A percentile compares a stretch with the other conserved stretches of the same genome.
Evolutionary conservation across 208 protist species (phyloP).

Genomic region (Zelonia costaricensis): DNA sequence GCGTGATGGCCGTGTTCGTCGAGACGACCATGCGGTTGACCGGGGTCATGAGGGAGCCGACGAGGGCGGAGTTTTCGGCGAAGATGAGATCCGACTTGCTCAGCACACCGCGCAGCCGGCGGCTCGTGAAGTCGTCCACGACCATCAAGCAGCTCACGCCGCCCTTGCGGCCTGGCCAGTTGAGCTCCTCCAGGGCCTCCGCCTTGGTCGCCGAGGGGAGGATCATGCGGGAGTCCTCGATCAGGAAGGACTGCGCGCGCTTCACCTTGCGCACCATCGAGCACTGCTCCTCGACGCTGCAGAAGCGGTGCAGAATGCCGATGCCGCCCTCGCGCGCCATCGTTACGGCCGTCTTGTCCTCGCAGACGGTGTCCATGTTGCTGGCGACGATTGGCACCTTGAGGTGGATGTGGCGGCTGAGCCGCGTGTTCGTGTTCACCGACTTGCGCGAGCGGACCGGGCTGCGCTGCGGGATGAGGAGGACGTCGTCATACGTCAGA

Average conservation of each 20-base stretch:
- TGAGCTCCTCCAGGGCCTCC: conserved; percentile 59
- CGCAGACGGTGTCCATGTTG: conserved; percentile 94
- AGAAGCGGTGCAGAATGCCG: conserved; percentile 91
- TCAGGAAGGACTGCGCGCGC: conserved; percentile 89
- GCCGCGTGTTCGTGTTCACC: conserved; percentile 61
- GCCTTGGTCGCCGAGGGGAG: conserved; percentile 50
- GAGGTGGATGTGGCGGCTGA: conserved; percentile 76
- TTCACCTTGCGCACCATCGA: conserved; percentile 89
- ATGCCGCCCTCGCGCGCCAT: conserved; percentile 91
- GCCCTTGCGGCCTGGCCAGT: conserved; percentile 77
- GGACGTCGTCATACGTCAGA: conserved; percentile 91
- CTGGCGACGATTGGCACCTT: conserved; percentile 88
- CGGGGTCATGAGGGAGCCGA: conserved; percentile 76
- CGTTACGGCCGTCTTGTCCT: conserved; percentile 83
- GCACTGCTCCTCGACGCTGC: conserved; percentile 86
- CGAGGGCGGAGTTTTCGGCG: conserved; percentile 35
- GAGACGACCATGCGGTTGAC: conserved; percentile 46
- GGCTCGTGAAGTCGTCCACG: conserved; percentile 41
- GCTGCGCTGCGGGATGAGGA: conserved; percentile 86
- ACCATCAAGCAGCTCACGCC: conserved; percentile 84
- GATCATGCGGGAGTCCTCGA: conserved; percentile 87
- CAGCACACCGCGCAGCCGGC: conserved; percentile 69
- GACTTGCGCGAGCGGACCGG: conserved; percentile 65
- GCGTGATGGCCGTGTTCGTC: conserved; percentile 56
- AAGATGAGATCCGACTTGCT: conserved; percentile 73